Base-by-base conservation (phyloP, 352 stramenopile genomes). In the Phytophthora ramorum region DNA sequence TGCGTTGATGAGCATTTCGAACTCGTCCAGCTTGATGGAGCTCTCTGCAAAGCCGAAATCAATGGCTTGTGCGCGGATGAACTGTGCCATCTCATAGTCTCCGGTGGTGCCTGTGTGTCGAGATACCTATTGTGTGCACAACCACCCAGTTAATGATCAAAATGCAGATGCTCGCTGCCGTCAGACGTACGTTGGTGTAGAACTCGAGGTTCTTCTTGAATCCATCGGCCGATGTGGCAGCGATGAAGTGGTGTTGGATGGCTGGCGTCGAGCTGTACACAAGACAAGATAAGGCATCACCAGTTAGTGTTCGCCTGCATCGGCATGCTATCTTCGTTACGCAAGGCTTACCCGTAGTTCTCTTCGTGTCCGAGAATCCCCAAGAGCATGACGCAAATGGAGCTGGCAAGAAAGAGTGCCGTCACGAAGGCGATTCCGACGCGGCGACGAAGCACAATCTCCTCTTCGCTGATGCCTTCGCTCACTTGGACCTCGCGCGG, bases 1-100 rank as follows among this genome's bases (percentile, higher is more conserved):
- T 20, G 87, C 76, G 46, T 94, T 95, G 28, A 89, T 66, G 20
- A 95, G 65, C 41, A 94, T 87, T 60, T 94, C 85, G 46, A 94
- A 94, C 22, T 93, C 85, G 45, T 92, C 86, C n/a, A 92, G 48
- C 55, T 91, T 93, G 69, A 95, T 85, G 22, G 72, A 78, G n/a
- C 50, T 71, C 49, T 91, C 82, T 30, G 90, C 79, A 58, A 95
- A 86, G 12, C 87, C 87, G 48, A 91, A 92, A 20, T 90, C 79
- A 9, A 93, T 80, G 17, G 84, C 84, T 43, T 82, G 79, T 16
- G 80, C 77, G 26, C 81, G 78, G 43, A 94, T 94, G 61, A 89
- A 95, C 57, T 89, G 80, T 19, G 85, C 85, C 74, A 92, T 91
- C 20, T 93, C 85, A 14, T 78, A 69, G 71, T 91, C 82, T 37